phyloP scores from a whole-genome alignment of 176 grass and related monocot species.

The Miscanthus lutarioriparius region DNA sequence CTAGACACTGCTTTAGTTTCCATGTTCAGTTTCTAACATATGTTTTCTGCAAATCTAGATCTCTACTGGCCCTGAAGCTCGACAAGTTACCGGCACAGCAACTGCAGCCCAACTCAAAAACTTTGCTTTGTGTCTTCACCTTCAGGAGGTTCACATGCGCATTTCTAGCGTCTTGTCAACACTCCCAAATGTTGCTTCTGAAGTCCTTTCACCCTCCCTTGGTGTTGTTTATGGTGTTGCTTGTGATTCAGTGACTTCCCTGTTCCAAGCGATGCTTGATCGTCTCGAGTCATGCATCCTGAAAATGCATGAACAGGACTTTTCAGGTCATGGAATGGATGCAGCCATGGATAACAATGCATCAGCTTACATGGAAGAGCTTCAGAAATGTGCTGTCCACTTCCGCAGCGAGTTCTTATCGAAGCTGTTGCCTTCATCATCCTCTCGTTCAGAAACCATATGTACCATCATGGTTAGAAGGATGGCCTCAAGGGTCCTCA shows the following conservation, averaged over 20 bases:
- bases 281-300: conserved; percentile 77
- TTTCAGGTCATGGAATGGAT: conserved; percentile 58
- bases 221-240: conserved; percentile 78
- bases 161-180: conserved; percentile 64
- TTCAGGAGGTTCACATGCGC: conserved; percentile 88
- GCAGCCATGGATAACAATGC: conserved; percentile 74
- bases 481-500: conserved; percentile 90
- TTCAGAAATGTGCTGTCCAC: conserved; percentile 81
- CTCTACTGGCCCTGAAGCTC: conserved; percentile 85
- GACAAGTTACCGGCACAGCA: conserved; percentile 71
- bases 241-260: conserved; percentile 80
- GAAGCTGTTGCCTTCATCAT: conserved; percentile 83
- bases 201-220: conserved; percentile 74
- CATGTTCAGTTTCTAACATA: conserved; percentile 21
- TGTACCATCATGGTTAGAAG: conserved; percentile 87
- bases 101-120: conserved; percentile 91
- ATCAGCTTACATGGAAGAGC: conserved; percentile 94
- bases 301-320: conserved; percentile 90
- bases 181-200: conserved; percentile 67
- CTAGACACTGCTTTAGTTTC: conserved; percentile 11
- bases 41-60: conserved; percentile 60
- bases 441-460: conserved; percentile 84
- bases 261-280: conserved; percentile 88
- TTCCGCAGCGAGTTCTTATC: conserved; percentile 90
- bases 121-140: conserved; percentile 87